These are phyloP conservation scores for Suillus bovinus DNA, from an alignment of 768 basidiomycete genomes.

Conservation along the genomic window DNA sequence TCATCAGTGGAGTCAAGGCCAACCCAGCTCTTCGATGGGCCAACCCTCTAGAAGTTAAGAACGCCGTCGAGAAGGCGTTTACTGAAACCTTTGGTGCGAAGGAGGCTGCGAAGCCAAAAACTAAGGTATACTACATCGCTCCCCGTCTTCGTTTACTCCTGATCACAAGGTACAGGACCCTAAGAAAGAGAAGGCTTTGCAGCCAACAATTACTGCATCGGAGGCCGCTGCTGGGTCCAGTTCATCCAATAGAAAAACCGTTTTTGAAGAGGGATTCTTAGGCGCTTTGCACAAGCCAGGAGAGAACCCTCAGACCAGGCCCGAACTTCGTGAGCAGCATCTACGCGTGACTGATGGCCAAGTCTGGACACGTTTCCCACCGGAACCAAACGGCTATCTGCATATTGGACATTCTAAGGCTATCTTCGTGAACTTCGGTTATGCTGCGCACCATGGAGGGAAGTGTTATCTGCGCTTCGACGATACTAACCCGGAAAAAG, in stretches of 20 bases:
- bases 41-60: constrained; percentile 81
- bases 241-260: constrained; percentile 48
- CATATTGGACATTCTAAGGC: constrained; percentile 98
- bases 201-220: constrained; percentile 32
- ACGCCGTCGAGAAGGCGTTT: constrained; percentile 71
- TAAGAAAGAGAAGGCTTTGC: constrained; percentile 43
- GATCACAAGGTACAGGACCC: constrained; percentile 38
- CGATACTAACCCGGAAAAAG: constrained; percentile 98
- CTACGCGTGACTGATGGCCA: constrained; percentile 75
- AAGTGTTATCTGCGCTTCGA: constrained; percentile 94
- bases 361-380: constrained; percentile 96
- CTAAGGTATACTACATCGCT: constrained; percentile 47
- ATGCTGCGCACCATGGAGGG: constrained; percentile 91
- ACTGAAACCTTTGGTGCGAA: constrained; percentile 71
- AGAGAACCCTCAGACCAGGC: constrained; percentile 84
- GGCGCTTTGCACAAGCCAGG: constrained; percentile 92
- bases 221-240: constrained; percentile 38
- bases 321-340: constrained; percentile 78
- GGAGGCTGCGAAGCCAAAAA: constrained; percentile 62
- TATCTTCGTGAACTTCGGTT: constrained; percentile 98
- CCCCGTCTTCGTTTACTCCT: background rate
- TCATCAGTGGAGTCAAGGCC: constrained; percentile 62
- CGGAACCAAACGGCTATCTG: constrained; percentile 96
- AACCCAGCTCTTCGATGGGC: constrained; percentile 78
- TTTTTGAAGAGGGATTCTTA: constrained; percentile 95